Evolutionary conservation across 495 filamentous ascomycete genomes (phyloP).

Genomic region (Parmelia sp.): DNA sequence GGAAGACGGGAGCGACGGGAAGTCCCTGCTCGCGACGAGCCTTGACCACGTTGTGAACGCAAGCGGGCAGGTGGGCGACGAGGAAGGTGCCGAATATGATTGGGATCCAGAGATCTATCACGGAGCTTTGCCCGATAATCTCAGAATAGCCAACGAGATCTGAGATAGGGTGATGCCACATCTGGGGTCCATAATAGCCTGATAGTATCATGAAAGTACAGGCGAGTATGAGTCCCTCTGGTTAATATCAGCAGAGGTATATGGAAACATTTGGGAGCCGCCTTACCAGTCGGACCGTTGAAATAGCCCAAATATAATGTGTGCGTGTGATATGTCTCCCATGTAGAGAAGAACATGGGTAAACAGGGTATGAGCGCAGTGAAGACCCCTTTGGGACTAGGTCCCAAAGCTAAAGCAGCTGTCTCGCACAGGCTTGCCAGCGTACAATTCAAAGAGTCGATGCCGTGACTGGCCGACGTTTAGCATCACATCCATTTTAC

Average conservation of each 20-base stretch:
- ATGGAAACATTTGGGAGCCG: background rate
- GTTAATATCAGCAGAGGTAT: constrained; percentile 19
- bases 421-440: constrained; percentile 82
- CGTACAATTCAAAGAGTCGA: constrained; percentile 95
- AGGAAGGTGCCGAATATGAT: constrained; percentile 67
- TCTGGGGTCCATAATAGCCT: constrained; percentile 78
- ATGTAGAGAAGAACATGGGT: constrained; percentile 98
- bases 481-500: constrained; percentile 28
- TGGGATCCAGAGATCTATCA: constrained; percentile 83
- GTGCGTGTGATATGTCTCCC: constrained; percentile 98
- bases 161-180: constrained; percentile 73
- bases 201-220: constrained; percentile 78
- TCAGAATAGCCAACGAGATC: constrained; percentile 54
- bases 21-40: constrained; percentile 66
- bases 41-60: constrained; percentile 71
- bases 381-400: constrained; percentile 74
- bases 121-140: constrained; percentile 57
- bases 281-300: constrained; percentile 76
- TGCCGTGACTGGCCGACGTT: constrained; percentile 62
- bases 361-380: constrained; percentile 86
- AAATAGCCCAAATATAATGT: constrained; percentile 94
- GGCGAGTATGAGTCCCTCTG: constrained; percentile 83
- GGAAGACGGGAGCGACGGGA: constrained; percentile 76
- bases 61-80: constrained; percentile 71
- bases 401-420: constrained; percentile 83